Percentiles rank a stretch among this genome's conserved stretches.
Conservation (phyloP, 2,329 filamentous ascomycete genomes). For the Colletotrichum trifolii region DNA sequence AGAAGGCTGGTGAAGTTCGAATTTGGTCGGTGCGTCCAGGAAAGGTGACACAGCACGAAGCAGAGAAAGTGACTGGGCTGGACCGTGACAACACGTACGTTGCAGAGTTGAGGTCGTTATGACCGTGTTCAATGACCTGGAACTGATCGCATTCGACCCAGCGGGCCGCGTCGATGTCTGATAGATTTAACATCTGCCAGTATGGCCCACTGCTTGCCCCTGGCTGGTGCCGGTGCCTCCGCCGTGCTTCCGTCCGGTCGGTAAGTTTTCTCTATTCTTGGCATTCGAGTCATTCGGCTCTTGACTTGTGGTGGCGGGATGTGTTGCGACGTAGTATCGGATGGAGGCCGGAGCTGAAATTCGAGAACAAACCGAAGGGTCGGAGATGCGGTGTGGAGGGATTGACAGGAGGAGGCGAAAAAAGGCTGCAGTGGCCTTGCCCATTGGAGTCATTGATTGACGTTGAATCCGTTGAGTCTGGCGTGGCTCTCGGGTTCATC, state of each 20-base stretch:
- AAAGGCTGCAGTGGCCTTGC: neutral
- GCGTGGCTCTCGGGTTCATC: conserved; percentile 22
- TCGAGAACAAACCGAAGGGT: neutral
- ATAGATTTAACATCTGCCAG: conserved; percentile 10
- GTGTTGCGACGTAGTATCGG: neutral
- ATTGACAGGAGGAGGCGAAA: conserved; percentile 29
- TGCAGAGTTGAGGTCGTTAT: conserved; percentile 21
- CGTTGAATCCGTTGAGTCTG: conserved; percentile 26
- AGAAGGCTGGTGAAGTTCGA: no score
- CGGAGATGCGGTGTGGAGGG: neutral
- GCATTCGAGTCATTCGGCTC: conserved; percentile 20
- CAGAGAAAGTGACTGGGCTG: no score
- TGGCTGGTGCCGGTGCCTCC: conserved; percentile 7
- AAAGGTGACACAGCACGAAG: no score
- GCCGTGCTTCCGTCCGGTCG: conserved; percentile 18
- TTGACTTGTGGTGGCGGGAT: conserved; percentile 3
- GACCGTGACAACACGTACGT: no score
- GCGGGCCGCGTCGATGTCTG: neutral
- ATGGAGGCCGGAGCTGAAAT: conserved; percentile 17
- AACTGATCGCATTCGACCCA: conserved; percentile 31
- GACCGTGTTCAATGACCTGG: conserved; percentile 6
- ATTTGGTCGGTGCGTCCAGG: no score
- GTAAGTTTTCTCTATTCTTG: neutral
- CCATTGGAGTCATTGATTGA: conserved; percentile 21
- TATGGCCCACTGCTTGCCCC: conserved; percentile 3